Evolutionary conservation across 352 stramenopile genomes (phyloP).

Genomic region (Phytophthora kernoviae): DNA sequence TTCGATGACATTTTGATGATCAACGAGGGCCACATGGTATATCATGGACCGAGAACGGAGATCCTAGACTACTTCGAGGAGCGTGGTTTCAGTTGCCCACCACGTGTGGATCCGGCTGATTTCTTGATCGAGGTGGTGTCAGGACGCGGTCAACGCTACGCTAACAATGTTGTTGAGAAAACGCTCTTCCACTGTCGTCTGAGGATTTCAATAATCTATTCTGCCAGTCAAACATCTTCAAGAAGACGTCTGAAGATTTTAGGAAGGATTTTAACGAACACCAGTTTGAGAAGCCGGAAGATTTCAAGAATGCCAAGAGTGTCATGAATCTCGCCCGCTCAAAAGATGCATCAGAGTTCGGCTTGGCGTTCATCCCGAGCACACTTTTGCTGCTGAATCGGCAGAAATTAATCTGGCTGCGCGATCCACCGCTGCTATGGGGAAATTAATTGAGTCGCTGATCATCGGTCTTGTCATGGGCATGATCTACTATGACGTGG

Average conservation of each 20-base stretch:
- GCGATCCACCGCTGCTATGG: conserved; percentile 44
- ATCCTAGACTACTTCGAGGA: conserved; percentile 83
- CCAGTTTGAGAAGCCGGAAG: conserved; percentile 53
- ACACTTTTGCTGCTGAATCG: conserved; percentile 40
- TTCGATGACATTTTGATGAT: conserved; percentile 96
- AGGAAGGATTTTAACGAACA: conserved; percentile 50
- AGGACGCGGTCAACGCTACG: conserved; percentile 47
- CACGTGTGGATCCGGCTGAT: conserved; percentile 58
- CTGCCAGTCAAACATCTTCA: conserved; percentile 53
- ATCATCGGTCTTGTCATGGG: conserved; percentile 79
- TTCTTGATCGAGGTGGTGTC: conserved; percentile 69
- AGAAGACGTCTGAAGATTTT: conserved; percentile 41
- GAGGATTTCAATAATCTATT: conserved; percentile 61
- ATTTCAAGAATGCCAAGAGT: conserved; percentile 52
- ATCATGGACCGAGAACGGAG: conserved; percentile 78
- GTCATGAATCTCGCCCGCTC: conserved; percentile 45
- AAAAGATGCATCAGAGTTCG: conserved; percentile 52
- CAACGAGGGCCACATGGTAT: conserved; percentile 91
- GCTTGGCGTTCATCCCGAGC: conserved; percentile 33
- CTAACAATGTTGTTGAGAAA: conserved; percentile 27
- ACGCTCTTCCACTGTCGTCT: conserved; percentile 28
- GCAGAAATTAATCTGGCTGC: conserved; percentile 54
- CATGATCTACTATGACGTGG: conserved; percentile 54
- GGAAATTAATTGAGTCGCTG: conserved; percentile 52
- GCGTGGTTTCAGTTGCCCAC: conserved; percentile 64